These are phyloP conservation scores for Chenopodium album DNA, from an alignment of 148 eudicot genomes.

Conservation along the genomic window DNA sequence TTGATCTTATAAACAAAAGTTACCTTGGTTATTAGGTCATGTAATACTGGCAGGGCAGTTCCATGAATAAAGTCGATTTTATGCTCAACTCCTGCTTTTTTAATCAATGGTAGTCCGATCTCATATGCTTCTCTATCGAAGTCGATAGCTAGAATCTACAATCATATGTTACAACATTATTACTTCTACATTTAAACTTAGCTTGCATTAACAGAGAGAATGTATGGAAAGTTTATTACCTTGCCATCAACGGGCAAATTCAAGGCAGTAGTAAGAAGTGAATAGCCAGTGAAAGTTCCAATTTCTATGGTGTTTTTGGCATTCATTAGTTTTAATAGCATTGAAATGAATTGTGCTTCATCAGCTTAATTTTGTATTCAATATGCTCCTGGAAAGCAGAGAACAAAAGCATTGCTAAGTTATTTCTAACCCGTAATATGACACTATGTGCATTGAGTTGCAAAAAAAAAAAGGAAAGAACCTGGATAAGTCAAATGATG, in stretches of 20 bases:
- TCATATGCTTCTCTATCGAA: conserved; percentile 31
- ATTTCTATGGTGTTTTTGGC: conserved; percentile 30
- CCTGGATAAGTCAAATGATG: no score
- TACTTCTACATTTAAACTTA: no score
- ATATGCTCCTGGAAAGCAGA: conserved; percentile 11
- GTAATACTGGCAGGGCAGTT: conserved; percentile 9
- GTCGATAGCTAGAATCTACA: conserved; percentile 32
- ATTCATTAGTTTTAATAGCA: conserved; percentile 29
- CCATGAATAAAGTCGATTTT: conserved; percentile 38
- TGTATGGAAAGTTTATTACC: conserved; percentile 8
- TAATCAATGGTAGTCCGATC: conserved; percentile 31
- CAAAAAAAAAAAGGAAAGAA: no score
- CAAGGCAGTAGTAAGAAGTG: conserved; percentile 34
- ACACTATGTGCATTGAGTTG: no score
- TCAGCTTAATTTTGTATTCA: conserved; percentile 14
- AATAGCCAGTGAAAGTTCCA: conserved; percentile 32
- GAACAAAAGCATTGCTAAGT: no score
- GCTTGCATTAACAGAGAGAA: no score
- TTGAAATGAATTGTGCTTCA: conserved; percentile 18
- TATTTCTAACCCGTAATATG: no score
- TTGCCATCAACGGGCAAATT: conserved; percentile 33
- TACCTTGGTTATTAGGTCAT: conserved; percentile 28
- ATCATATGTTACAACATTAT: no score
- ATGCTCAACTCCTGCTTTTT: conserved; percentile 37
- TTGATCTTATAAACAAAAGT: no score